Evolutionary conservation across 371 early-diverging fungal species (phyloP), one percentile per base, ranked within the genome.

Genomic region (Mortierella sp.): DNA sequence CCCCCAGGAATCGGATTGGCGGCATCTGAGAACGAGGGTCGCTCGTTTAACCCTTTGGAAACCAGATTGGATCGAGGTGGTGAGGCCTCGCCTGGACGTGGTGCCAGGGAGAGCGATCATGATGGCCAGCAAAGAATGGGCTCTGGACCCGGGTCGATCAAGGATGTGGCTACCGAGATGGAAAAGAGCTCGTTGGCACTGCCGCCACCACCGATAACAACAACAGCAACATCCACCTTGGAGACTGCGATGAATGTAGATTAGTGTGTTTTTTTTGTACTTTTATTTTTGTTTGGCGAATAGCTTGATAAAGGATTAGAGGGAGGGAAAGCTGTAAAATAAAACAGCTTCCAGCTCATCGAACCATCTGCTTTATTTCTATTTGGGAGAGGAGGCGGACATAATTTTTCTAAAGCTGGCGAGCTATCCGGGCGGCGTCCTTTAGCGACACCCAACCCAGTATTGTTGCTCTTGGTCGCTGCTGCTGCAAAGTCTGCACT

Each of bases 371-470:
- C 9, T 4, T 34, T 28, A 21, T 2, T 9, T 37, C 8, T 37
- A 6, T 24, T 24, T 5, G 0, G 0, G 5, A 24, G 34, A 24
- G 40, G 34, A 6, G 11, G 37, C 8, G 21, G 34, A 2, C 16
- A 19, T 67, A 16, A 34, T 8, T 21, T 21, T 21, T 48, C 69
- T 59, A 73, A n/a, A 50, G 69, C 70, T 79, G 74, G 31, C 79
- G 73, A 5, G 81, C 81, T 57, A 70, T 53, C n/a, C 69, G 50
- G 21, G 81, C 81, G 0, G 81, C 81, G 2, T 71, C 77, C 34
- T 76, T 77, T 67, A 82, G 75, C 2, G 82, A 82, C n/a, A 69
- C 75, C 82, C 82, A 82, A 14, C 78, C 78, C 5, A 75, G 2
- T 0, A n/a, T 43, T 8, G n/a, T 46, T 44, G 14, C 28, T 37